Evolutionary conservation across 2,329 filamentous ascomycete species (phyloP), one percentile per base, ranked within the genome.

Genomic region (Calonectria crousiana): DNA sequence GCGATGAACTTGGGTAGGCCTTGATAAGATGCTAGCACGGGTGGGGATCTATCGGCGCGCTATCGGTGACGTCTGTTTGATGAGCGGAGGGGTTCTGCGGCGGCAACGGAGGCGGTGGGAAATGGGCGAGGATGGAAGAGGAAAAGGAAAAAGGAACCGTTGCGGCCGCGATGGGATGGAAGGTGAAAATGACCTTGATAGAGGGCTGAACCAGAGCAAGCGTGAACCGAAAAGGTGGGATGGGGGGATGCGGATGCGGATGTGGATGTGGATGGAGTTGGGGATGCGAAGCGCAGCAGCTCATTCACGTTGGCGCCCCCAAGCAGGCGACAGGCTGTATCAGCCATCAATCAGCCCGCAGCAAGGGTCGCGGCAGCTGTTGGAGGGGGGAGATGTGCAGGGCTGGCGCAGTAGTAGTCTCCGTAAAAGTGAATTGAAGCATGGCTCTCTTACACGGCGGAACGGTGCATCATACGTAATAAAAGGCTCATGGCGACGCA

Each of bases 1-100:
- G 66, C 36, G 14, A 38, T 26, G 56, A 38, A 23, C 56, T 34
- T 60, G 56, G 56, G 56, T 60, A 14, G 38, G 56, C 56, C 56
- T 44, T 65, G 68, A 70, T 70, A 70, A 70, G 68, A 70, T 70
- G 58, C 60, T 47, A 44, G 60, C 16, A 26, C 56, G 18, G 18
- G 36, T 64, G 38, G 68, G 26, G 32, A 34, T 58, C 58, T 53
- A 70, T 70, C 68, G 47, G 58, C 56, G 68, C 68, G 60, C 38
- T 64, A 64, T 44, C 60, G 36, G 60, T 64, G 60, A 64, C 60
- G 38, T 52, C 67, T 44, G 65, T 38, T 60, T 60, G 56, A 60
- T 14, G 32, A 20, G 47, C 58, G 68, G 44, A 51, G 52, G 52
- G 49, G 49, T 34, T n/a, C 28, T 51, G 18, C 44, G 44, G 66